Evolutionary conservation across 2,329 filamentous ascomycete species (phyloP), one percentile per base, ranked within the genome.

Genomic region (Botrytis medusae): DNA sequence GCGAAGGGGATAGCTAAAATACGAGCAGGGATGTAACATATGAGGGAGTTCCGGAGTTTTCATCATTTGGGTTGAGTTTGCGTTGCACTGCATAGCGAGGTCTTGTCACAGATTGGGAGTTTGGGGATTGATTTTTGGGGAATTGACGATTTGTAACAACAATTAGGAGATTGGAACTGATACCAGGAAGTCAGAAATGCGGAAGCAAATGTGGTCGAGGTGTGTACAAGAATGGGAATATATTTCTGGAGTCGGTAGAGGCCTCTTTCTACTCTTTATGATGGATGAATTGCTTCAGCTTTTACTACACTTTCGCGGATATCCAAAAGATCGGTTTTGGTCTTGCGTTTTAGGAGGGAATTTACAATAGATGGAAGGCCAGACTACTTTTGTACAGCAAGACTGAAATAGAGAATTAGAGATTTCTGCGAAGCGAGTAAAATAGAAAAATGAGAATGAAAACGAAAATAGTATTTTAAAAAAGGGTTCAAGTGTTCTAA

Each of bases 51-150:
- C 16, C 18, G 72, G 54, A 34, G 42, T 63, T 73, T 40, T 34
- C 48, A 37, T 57, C 25, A 48, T 44, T 61, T 46, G 51, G 32
- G 29, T 63, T 32, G 68, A 46, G 22, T 62, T 54, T 68, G 22
- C 32, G 37, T 54, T 59, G 60, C 59, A 71, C 67, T 67, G 70
- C 62, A 72, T 72, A 72, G 70, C 70, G 70, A 44, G 46, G 46
- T 34, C 8, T 40, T 22, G 18, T 63, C 34, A 65, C 40, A 29
- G 34, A 42, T 54, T 72, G 16, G 68, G 68, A 48, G 68, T 70
- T 70, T 69, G 40, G 48, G 48, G 10, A 16, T 57, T 68, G 48
- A 44, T 57, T 22, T 68, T 42, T 18, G n/a, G n/a, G 37, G n/a
- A 32, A 54, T 54, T 22, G 22, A 68, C 32, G 48, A 68, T 57